These are phyloP conservation scores for Trichoderma semiorbis DNA, from an alignment of 2,329 filamentous ascomycete genomes.

Conservation along the genomic window DNA sequence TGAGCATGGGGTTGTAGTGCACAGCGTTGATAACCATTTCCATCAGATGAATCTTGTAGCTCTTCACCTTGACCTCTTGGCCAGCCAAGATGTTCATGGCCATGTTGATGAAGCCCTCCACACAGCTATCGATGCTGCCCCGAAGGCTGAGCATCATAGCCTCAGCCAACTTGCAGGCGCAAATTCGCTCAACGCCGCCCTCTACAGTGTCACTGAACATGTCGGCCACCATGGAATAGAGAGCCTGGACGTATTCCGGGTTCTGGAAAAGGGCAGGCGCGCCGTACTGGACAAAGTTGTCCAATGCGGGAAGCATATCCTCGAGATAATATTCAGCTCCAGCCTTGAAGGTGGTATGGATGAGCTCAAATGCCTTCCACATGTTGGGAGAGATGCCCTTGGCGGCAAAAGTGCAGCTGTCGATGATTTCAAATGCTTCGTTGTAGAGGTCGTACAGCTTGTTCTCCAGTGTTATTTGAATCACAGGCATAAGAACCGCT, in stretches of 20 bases:
- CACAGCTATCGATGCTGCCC: conserved; percentile 81
- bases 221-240: conserved; percentile 90
- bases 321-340: conserved; percentile 96
- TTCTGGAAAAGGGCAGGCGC: conserved; percentile 76
- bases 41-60: conserved; percentile 93
- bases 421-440: conserved; percentile 97
- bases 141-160: conserved; percentile 95
- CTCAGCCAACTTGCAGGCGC: conserved; percentile 95
- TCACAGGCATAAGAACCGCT: conserved; percentile 94
- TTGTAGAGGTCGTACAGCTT: conserved; percentile 93
- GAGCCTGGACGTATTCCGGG: conserved; percentile 78
- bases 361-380: conserved; percentile 98
- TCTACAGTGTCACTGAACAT: conserved; percentile 94
- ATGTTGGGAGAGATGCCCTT: conserved; percentile 94
- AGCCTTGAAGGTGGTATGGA: conserved; percentile 95
- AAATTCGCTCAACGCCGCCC: conserved; percentile 90
- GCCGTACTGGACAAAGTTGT: conserved; percentile 97
- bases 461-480: conserved; percentile 93
- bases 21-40: conserved; percentile 98
- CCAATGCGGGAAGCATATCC: conserved; percentile 95
- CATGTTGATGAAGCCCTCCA: conserved; percentile 84
- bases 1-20: conserved; percentile 89
- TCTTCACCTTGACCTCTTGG: conserved; percentile 81
- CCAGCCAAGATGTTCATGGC: conserved; percentile 78
- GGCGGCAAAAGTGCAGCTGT: conserved; percentile 97